Evolutionary conservation across 305 asterid genomes (phyloP), one percentile per base, ranked within the genome.

Genomic region (Fraxinus latifolia): DNA sequence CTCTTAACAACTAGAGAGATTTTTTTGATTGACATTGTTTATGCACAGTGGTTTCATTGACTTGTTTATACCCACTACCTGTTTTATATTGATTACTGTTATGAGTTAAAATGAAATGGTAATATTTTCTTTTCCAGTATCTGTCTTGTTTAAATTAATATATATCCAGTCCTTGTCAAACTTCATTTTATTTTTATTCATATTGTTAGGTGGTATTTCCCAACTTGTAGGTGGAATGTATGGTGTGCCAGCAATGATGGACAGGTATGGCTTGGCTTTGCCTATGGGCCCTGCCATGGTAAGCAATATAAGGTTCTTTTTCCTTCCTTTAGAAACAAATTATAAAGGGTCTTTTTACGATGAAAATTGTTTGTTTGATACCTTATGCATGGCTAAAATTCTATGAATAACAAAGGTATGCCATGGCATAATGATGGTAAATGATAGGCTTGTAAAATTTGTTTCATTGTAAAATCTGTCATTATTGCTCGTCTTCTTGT

Each of bases 271-370:
- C 72, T 77, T 91, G 62, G 82, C 87, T 50, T 86, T 92, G 83
- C 96, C 97, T 34, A 86, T 95, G 92, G 90, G 91, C 82, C 90
- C 94, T 82, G 79, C 90, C 80, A 82, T 93, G 96, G 98, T 93
- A 88, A 79, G 72, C 76, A 32, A 47, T 77, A 33, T 81, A n/a
- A 14, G 75, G 25, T 12, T 42, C 80, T 58, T n/a, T 55, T 2
- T 58, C 39, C 14, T 62, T 15, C 34, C 76, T 19, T 31, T 25
- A 71, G 7, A n/a, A 44, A 72, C 37, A 71, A 47, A 70, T 62
- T 44, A 39, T 44, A 21, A 74, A 17, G 44, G 77, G 36, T 21
- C 44, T 75, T 75, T 25, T 58, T 31, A 44, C 33, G 19, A 60
- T 72, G 85, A 75, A 25, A 19, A 21, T 19, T 67, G 33, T 67